A percentile compares a stretch with the other conserved stretches of the same genome.
These are phyloP conservation scores for Emergomyces pasteurianus DNA, from an alignment of 2,329 filamentous ascomycete genomes.

Conservation along the genomic window DNA sequence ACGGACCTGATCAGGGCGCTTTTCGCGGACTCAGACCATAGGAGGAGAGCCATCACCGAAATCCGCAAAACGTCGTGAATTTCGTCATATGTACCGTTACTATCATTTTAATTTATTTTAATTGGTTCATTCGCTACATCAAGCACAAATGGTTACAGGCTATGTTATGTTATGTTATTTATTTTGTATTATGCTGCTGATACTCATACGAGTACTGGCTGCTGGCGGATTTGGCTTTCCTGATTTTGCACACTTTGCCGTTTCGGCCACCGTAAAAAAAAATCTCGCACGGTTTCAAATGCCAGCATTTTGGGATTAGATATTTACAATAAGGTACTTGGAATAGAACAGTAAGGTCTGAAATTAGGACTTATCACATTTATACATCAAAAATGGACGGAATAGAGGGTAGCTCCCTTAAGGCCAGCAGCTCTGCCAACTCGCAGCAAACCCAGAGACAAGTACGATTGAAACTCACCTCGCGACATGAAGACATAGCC, in stretches of 20 bases:
- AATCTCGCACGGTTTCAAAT: conserved; percentile 21
- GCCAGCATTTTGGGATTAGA: not conserved
- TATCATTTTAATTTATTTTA: not conserved
- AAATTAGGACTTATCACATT: not conserved
- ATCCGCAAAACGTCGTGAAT: conserved; percentile 33
- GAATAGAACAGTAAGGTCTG: not conserved
- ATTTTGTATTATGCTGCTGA: not conserved
- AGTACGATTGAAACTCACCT: conserved; percentile 44
- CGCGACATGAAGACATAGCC: conserved; percentile 41
- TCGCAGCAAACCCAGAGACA: conserved; percentile 29
- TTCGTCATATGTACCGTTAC: conserved; percentile 5
- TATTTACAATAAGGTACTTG: not conserved
- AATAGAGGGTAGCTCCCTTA: conserved; percentile 13
- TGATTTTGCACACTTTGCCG: conserved; percentile 26
- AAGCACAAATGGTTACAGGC: not conserved
- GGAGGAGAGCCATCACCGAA: conserved; percentile 46
- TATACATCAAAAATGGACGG: conserved; percentile 6
- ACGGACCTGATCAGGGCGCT: conserved; percentile 52
- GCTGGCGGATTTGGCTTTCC: not conserved
- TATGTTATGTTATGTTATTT: conserved; percentile 2
- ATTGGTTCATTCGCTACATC: not conserved
- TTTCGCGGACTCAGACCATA: conserved; percentile 50
- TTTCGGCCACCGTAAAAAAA: conserved; percentile 27
- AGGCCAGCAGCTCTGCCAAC: not conserved
- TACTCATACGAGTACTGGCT: too few relatives aligned